These are phyloP conservation scores for Botryobasidium botryosum DNA, from an alignment of 768 basidiomycete species.

Conservation along the genomic window DNA sequence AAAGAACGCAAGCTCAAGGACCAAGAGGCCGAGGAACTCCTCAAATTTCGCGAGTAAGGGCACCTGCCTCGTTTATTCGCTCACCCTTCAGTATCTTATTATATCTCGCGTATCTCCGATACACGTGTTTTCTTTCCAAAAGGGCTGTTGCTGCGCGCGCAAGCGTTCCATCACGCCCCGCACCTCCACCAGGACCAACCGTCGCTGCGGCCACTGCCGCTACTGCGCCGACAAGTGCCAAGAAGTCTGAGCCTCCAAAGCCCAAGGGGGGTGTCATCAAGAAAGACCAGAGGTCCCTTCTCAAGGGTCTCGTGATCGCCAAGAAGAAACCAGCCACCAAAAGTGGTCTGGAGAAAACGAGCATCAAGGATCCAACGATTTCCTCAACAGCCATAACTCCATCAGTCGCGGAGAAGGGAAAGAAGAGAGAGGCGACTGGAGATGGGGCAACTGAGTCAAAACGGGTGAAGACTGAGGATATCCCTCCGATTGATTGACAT, in stretches of 20 bases:
- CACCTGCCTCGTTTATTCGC: conserved; percentile 7
- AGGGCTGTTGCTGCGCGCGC: conserved; percentile 60
- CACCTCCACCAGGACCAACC: conserved; percentile 20
- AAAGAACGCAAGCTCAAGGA: conserved; percentile 62
- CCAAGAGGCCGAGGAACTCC: conserved; percentile 63
- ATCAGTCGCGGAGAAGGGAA: too few species aligned
- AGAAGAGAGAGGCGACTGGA: too few species aligned
- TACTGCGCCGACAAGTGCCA: conserved; percentile 19
- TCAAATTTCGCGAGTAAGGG: conserved; percentile 54
- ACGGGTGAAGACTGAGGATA: too few species aligned
- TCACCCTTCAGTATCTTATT: background rate
- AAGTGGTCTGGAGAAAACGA: too few species aligned
- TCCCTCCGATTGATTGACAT: too few species aligned
- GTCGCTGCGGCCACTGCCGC: conserved; percentile 14
- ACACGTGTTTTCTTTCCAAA: conserved; percentile 5
- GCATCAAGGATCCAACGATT: too few species aligned
- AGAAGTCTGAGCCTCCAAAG: conserved; percentile 13
- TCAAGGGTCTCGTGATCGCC: conserved; percentile 68
- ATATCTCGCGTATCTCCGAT: conserved; percentile 6
- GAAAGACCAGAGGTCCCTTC: conserved; percentile 46
- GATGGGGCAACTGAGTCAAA: too few species aligned
- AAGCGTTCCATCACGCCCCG: conserved; percentile 21
- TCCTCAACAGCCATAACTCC: too few species aligned
- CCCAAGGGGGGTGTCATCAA: conserved; percentile 22
- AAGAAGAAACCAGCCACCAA: conserved; percentile 45